These are phyloP conservation scores for Leccinum ochraceum DNA, from an alignment of 768 basidiomycete genomes.

Conservation along the genomic window DNA sequence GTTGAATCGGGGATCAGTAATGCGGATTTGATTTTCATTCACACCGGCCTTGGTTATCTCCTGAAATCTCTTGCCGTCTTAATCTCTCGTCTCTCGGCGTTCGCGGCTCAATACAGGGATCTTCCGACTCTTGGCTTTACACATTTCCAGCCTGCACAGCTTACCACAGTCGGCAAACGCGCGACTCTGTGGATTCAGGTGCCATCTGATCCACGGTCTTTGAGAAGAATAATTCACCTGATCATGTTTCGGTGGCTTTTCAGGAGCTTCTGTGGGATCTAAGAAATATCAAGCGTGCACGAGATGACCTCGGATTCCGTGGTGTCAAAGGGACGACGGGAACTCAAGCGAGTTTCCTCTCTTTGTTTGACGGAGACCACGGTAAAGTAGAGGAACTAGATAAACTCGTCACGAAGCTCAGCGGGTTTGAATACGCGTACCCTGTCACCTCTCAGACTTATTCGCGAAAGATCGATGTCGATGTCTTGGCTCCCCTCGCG, in stretches of 20 bases:
- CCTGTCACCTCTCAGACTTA: constrained; percentile 99
- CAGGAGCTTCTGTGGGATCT: constrained; percentile 96
- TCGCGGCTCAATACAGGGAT: constrained; percentile 82
- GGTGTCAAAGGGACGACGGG: constrained; percentile 99
- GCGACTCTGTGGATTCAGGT: constrained; percentile 97
- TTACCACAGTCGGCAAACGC: constrained; percentile 97
- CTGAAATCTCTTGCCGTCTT: constrained; percentile 86
- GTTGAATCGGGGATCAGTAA: constrained; percentile 57
- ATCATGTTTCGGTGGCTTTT: neutral
- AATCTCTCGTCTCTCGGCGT: constrained; percentile 83
- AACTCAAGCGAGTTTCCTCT: constrained; percentile 93
- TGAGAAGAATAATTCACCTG: neutral
- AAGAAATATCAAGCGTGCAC: constrained; percentile 84
- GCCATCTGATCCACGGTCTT: constrained; percentile 13
- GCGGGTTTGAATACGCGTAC: constrained; percentile 92
- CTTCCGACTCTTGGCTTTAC: constrained; percentile 97
- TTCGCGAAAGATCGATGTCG: constrained; percentile 95
- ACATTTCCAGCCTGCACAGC: constrained; percentile 97
- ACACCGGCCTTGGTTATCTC: constrained; percentile 80
- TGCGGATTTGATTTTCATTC: constrained; percentile 96
- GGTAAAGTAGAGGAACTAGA: constrained; percentile 93
- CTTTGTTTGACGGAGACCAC: constrained; percentile 94
- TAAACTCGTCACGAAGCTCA: constrained; percentile 83
- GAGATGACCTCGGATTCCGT: constrained; percentile 93
- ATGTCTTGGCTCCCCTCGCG: constrained; percentile 87